Conservation (phyloP, 2,329 filamentous ascomycete species). For the Venturia aucupariae region DNA sequence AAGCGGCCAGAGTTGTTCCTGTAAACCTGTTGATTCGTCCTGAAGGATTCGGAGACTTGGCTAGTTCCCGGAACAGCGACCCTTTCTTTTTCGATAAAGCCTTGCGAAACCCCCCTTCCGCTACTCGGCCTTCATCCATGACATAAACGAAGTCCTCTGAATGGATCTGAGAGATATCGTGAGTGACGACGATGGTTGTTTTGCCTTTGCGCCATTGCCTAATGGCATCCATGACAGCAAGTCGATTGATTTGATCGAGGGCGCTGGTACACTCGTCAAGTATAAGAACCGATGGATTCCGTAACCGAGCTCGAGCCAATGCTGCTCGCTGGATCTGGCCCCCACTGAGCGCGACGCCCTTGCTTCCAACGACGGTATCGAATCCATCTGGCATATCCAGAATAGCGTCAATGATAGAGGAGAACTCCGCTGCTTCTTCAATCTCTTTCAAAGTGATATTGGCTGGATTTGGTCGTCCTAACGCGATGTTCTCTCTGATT, state of each 20-base stretch:
- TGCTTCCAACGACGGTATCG: conserved; percentile 60
- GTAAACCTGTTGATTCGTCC: conserved; percentile 9
- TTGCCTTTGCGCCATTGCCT: conserved; percentile 67
- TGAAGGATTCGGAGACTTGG: conserved; percentile 6
- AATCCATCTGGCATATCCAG: conserved; percentile 58
- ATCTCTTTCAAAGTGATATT: conserved; percentile 37
- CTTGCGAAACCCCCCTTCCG: conserved; percentile 57
- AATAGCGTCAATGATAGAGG: conserved; percentile 61
- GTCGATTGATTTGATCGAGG: conserved; percentile 63
- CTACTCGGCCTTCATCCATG: conserved; percentile 58
- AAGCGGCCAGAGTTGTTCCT: neutral
- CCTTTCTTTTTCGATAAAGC: conserved; percentile 40
- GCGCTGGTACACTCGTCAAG: conserved; percentile 85
- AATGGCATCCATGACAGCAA: conserved; percentile 63
- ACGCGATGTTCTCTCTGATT: conserved; percentile 65
- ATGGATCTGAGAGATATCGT: conserved; percentile 70
- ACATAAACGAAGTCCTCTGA: conserved; percentile 71
- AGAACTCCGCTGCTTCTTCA: conserved; percentile 52
- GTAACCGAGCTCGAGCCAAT: conserved; percentile 66
- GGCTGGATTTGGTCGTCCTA: conserved; percentile 44
- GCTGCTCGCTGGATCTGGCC: conserved; percentile 78
- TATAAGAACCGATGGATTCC: conserved; percentile 71
- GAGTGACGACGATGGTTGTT: conserved; percentile 89
- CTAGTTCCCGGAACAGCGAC: conserved; percentile 37
- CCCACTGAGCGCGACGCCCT: conserved; percentile 67